Evolutionary conservation across 2,329 filamentous ascomycete species (phyloP).

Genomic region (Hypoxylon sp.): DNA sequence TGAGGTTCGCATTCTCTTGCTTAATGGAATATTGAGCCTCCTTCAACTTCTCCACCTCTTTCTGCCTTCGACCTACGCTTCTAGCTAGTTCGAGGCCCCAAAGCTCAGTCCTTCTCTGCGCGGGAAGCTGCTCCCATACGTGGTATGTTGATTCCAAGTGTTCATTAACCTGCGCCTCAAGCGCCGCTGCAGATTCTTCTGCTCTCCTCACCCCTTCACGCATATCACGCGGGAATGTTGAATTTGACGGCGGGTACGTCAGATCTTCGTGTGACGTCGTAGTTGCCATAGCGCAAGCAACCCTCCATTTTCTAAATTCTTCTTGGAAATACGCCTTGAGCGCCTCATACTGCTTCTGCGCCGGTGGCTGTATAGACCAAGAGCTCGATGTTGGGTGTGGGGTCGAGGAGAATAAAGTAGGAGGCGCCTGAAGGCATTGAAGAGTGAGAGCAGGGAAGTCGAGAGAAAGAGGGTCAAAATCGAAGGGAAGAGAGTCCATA

Average conservation of each 20-base stretch:
- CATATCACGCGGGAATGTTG: slow-evolving; percentile 60
- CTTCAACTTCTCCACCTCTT: slow-evolving; percentile 67
- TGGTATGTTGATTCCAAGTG: slow-evolving; percentile 84
- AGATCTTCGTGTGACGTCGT: slow-evolving; percentile 67
- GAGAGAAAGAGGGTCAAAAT: slow-evolving; percentile 88
- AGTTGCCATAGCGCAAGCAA: slow-evolving; percentile 66
- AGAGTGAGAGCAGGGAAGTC: slow-evolving; percentile 90
- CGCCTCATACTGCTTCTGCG: slow-evolving; percentile 79
- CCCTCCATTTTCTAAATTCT: slow-evolving; percentile 77
- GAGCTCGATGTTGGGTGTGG: slow-evolving; percentile 84
- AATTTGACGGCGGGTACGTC: slow-evolving; percentile 62
- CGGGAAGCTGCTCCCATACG: slow-evolving; percentile 79
- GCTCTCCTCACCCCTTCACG: slow-evolving; percentile 65
- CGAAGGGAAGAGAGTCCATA: slow-evolving; percentile 72
- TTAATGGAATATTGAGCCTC: slow-evolving; percentile 65
- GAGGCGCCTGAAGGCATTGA: slow-evolving; percentile 83
- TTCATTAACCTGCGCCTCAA: slow-evolving; percentile 78
- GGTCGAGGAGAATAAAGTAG: slow-evolving; percentile 84
- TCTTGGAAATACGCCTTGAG: slow-evolving; percentile 77
- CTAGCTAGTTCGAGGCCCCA: slow-evolving; percentile 75
- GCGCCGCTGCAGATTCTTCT: slow-evolving; percentile 67
- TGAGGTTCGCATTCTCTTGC: slow-evolving; percentile 72
- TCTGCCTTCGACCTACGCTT: slow-evolving; percentile 70
- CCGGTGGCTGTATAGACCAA: slow-evolving; percentile 85
- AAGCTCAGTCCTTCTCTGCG: slow-evolving; percentile 69